phyloP scores from a whole-genome alignment of 1,284 basidiomycete genomes.

The Chalciporus sp. region DNA sequence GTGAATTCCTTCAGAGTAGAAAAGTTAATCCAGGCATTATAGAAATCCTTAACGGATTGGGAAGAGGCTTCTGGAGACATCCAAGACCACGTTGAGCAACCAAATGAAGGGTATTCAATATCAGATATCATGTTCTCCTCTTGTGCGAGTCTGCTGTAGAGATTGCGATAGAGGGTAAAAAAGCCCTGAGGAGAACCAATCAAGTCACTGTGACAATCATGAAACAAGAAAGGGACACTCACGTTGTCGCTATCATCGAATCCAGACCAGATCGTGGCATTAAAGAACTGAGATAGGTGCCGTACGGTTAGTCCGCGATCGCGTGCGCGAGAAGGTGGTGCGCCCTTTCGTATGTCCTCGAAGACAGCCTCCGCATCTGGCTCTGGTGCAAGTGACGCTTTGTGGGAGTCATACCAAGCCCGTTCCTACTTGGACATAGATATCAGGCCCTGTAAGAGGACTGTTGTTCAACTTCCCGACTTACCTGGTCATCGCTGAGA shows the following conservation, averaged over 20 bases:
- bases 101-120: conserved; percentile 80
- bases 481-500: conserved; percentile 89
- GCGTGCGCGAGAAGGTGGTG: conserved; percentile 64
- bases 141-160: conserved; percentile 83
- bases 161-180: conserved; percentile 86
- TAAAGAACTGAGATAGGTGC: conserved; percentile 87
- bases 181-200: conserved; percentile 64
- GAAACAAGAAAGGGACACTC: conserved; percentile 26
- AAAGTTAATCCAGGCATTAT: conserved; percentile 88
- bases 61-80: conserved; percentile 44
- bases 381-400: conserved; percentile 81
- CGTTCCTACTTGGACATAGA: conserved; percentile 72
- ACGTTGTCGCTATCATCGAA: conserved; percentile 77
- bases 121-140: conserved; percentile 75
- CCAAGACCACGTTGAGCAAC: conserved; percentile 79
- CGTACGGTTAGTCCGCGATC: conserved; percentile 81
- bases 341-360: conserved; percentile 80
- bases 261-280: conserved; percentile 71
- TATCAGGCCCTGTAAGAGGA: conserved; percentile 16
- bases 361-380: conserved; percentile 83
- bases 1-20: conserved; percentile 86
- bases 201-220: not conserved
- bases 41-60: conserved; percentile 72
- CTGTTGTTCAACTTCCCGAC: conserved; percentile 23
- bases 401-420: conserved; percentile 98